A percentile compares a stretch with the other conserved stretches of the same genome.
Conservation (phyloP, 2,329 filamentous ascomycete species). For the Fusarium tricinctum region DNA sequence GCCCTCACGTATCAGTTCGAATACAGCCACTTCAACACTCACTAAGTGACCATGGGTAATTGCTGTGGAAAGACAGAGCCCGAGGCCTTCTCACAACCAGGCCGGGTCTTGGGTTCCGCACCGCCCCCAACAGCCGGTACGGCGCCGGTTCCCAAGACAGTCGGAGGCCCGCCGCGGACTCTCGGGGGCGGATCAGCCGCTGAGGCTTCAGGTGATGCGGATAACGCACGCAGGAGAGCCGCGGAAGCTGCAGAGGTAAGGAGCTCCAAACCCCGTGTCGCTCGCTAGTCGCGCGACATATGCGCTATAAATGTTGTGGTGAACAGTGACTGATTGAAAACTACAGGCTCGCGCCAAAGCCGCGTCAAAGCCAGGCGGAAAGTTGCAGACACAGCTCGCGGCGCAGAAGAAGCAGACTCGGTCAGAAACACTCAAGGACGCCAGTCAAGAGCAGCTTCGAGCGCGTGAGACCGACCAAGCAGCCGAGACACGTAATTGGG, state of each 20-base stretch:
- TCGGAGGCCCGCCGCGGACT: constrained; percentile 72
- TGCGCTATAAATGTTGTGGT: background rate
- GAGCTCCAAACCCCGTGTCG: constrained; percentile 26
- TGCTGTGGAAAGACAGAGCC: constrained; percentile 83
- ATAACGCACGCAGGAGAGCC: constrained; percentile 78
- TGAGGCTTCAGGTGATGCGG: constrained; percentile 51
- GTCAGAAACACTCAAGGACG: constrained; percentile 75
- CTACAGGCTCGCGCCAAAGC: constrained; percentile 76
- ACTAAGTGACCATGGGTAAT: constrained; percentile 79
- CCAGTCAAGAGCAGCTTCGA: constrained; percentile 74
- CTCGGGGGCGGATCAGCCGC: constrained; percentile 67
- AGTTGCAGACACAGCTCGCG: constrained; percentile 77
- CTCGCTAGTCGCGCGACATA: background rate
- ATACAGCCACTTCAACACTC: background rate
- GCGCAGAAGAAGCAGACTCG: constrained; percentile 83
- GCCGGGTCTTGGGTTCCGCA: constrained; percentile 76
- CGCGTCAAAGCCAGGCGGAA: constrained; percentile 71
- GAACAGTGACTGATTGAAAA: constrained; percentile 3
- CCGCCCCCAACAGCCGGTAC: constrained; percentile 61
- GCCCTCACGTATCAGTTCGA: background rate
- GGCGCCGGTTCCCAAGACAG: constrained; percentile 66
- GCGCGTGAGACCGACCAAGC: constrained; percentile 77
- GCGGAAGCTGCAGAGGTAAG: constrained; percentile 88
- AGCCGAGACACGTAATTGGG: constrained; percentile 55
- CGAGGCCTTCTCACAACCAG: constrained; percentile 78